A percentile compares a stretch with the other conserved stretches of the same genome.
Evolutionary conservation across 371 early-diverging fungal species (phyloP).

Genomic region (Lichtheimia ramosa): DNA sequence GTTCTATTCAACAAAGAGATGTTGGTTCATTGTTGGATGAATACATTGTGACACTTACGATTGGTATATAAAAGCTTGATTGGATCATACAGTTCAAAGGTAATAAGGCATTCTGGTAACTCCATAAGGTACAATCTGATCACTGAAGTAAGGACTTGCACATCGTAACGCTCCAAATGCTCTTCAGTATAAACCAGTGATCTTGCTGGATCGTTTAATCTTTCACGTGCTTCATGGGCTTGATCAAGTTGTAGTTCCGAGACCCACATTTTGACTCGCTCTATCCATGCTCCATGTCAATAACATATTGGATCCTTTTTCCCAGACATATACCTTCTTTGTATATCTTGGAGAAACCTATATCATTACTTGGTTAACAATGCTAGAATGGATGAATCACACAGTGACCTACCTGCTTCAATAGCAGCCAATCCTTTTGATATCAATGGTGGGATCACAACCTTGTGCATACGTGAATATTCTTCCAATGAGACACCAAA

Average conservation of each 20-base stretch:
- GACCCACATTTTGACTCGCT: conserved; percentile 54
- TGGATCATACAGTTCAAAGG: conserved; percentile 75
- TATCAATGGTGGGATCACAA: conserved; percentile 61
- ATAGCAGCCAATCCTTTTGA: conserved; percentile 46
- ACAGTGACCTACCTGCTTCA: conserved; percentile 42
- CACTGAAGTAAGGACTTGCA: conserved; percentile 59
- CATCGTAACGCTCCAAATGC: conserved; percentile 56
- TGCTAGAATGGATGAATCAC: neutral
- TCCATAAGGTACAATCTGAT: conserved; percentile 73
- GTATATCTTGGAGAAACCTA: conserved; percentile 25
- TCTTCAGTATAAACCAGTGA: conserved; percentile 47
- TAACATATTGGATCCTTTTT: neutral
- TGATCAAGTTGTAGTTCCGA: conserved; percentile 54
- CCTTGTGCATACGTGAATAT: conserved; percentile 53
- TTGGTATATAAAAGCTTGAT: conserved; percentile 66
- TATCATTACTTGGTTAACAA: too few relatives aligned
- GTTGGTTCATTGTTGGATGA: neutral
- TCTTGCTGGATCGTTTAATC: conserved; percentile 44
- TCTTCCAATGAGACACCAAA: conserved; percentile 76
- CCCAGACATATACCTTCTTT: conserved; percentile 30
- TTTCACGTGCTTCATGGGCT: conserved; percentile 63
- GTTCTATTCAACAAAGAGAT: conserved; percentile 13
- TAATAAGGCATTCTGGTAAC: conserved; percentile 69
- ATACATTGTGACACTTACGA: conserved; percentile 33
- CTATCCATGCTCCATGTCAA: conserved; percentile 13